A percentile compares a stretch with the other conserved stretches of the same genome.
Evolutionary conservation across 2,329 filamentous ascomycete species (phyloP).

Genomic region (Colletotrichum destructivum): DNA sequence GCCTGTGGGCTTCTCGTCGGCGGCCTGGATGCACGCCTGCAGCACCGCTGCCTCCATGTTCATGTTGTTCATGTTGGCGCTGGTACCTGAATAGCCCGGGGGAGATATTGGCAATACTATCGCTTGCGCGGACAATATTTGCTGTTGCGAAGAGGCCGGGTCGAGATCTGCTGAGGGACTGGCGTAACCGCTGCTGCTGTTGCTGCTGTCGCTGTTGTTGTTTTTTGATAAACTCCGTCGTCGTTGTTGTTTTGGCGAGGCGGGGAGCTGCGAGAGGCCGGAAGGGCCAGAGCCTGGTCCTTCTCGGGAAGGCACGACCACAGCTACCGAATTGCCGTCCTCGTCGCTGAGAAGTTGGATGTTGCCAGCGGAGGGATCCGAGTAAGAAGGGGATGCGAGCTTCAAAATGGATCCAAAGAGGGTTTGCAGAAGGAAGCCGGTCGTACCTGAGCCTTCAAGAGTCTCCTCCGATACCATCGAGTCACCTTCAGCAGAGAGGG

Average conservation of each 20-base stretch:
- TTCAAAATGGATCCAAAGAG: conserved; percentile 84
- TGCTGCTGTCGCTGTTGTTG: neutral
- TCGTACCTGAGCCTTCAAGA: conserved; percentile 94
- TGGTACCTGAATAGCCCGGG: conserved; percentile 27
- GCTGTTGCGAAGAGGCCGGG: neutral
- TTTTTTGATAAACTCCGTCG: conserved; percentile 29
- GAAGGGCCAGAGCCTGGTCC: conserved; percentile 25
- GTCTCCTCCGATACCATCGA: conserved; percentile 92
- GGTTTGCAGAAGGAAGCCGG: conserved; percentile 77
- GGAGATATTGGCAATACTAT: conserved; percentile 12
- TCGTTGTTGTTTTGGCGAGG: conserved; percentile 35
- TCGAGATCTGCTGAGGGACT: conserved; percentile 20
- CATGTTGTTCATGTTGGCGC: conserved; percentile 15
- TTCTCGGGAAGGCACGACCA: conserved; percentile 24
- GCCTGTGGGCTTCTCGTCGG: conserved; percentile 32
- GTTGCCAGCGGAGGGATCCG: conserved; percentile 45
- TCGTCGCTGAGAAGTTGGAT: conserved; percentile 21
- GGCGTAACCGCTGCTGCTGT: neutral
- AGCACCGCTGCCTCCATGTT: conserved; percentile 40
- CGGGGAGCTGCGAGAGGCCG: conserved; percentile 31
- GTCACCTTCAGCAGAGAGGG: conserved; percentile 93
- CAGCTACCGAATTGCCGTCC: conserved; percentile 18
- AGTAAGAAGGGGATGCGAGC: conserved; percentile 69
- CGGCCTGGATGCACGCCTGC: conserved; percentile 30
- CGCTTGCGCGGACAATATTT: neutral